These are phyloP conservation scores for Prunus padus DNA, from an alignment of 306 rosid species.

Conservation along the genomic window DNA sequence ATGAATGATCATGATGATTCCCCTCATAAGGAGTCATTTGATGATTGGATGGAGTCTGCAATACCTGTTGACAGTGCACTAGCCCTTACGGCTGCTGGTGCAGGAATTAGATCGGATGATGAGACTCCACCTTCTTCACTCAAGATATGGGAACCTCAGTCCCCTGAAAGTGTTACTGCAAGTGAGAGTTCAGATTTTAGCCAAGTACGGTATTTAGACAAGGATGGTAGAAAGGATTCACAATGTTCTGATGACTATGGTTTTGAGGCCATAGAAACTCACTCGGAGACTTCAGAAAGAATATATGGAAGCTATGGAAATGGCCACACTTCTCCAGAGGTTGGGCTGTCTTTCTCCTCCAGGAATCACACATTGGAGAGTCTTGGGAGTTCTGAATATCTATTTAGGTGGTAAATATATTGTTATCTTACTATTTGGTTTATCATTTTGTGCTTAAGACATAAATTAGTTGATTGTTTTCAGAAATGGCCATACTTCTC, in stretches of 20 bases:
- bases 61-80: constrained; percentile 74
- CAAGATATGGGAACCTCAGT: constrained; percentile 54
- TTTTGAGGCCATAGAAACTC: constrained; percentile 48
- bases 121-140: constrained; percentile 45
- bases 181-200: constrained; percentile 66
- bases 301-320: constrained; percentile 41
- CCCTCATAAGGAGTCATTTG: constrained; percentile 40
- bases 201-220: constrained; percentile 54
- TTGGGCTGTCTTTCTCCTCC: constrained; percentile 40
- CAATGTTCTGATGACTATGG: constrained; percentile 44
- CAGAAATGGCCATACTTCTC: constrained; percentile 42
- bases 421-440: constrained; percentile 7
- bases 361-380: constrained; percentile 42
- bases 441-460: constrained; percentile 22
- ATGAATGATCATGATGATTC: constrained; percentile 40
- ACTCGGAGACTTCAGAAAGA: constrained; percentile 44
- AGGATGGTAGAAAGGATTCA: constrained; percentile 48
- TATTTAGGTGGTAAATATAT: constrained; percentile 64
- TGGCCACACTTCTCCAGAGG: constrained; percentile 55
- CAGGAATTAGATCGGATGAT: constrained; percentile 69
- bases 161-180: constrained; percentile 60
- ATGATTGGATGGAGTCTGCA: constrained; percentile 77
- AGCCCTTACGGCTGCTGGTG: constrained; percentile 75
- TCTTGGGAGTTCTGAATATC: constrained; percentile 65
- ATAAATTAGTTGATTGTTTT: constrained; percentile 1